Evolutionary conservation across 2,329 filamentous ascomycete species (phyloP).

Genomic region (Cytospora piceae): DNA sequence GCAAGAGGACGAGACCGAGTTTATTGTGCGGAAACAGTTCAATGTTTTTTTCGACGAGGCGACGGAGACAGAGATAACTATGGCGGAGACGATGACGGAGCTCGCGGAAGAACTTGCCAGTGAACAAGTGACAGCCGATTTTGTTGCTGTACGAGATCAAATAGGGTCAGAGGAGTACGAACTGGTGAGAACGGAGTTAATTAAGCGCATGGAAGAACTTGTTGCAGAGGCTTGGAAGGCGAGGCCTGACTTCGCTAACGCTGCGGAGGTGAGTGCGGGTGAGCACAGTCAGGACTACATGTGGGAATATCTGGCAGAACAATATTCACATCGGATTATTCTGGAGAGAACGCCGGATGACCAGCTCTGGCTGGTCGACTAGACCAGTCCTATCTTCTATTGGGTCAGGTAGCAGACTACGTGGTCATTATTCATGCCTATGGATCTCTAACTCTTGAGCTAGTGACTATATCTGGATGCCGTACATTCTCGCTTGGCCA

Average conservation of each 20-base stretch:
- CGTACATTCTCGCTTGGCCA: too few relatives aligned
- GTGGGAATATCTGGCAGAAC: background rate
- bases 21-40: conserved; percentile 1
- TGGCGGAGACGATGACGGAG: conserved; percentile 8
- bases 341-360: background rate
- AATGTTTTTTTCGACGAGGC: background rate
- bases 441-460: too few relatives aligned
- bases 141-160: background rate
- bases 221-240: background rate
- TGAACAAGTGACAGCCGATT: background rate
- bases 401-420: background rate
- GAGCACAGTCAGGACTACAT: background rate
- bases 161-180: background rate
- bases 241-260: background rate
- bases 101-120: conserved; percentile 8
- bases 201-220: background rate
- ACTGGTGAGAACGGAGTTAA: background rate
- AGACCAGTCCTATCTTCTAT: background rate
- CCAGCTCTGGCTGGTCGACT: conserved; percentile 7
- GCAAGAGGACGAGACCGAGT: conserved; percentile 5
- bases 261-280: background rate
- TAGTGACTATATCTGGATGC: background rate
- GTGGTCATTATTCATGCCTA: background rate
- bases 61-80: background rate
- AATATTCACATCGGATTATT: background rate